Base-by-base conservation (phyloP, 106 monocot genomes). In the Dendrobium officinale region DNA sequence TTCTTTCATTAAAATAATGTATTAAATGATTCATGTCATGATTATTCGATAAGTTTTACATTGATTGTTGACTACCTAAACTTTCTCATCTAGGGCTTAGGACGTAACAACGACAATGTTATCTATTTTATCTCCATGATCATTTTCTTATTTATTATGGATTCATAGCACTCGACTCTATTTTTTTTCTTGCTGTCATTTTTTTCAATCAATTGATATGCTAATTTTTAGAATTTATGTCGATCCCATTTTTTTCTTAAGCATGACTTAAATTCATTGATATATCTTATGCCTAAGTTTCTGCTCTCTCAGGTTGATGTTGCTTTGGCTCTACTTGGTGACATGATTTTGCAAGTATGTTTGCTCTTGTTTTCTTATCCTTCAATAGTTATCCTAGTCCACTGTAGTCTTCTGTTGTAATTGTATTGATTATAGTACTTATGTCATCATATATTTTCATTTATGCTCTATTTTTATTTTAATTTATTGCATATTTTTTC, bases 271-370 rank as follows among this genome's bases (percentile, higher is more conserved):
- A 20, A 61, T 61, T n/a, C n/a, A 61, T 6, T 22, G 22, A 61
- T 61, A 61, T 61, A n/a, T 13, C 33, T 66, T 66, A 6, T 10
- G 20, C 18, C 44, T 13, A 74, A 6, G 5, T 42, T 7, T 74
- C 20, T 74, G 3, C 5, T 27, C 19, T 37, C 87, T 77, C 84
- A 96, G 96, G 91, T 79, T 43, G 91, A 93, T 81, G 84, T 77
- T 83, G 91, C 91, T 76, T 84, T 93, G 67, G 79, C 27, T 74
- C 85, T 96, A 27, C 87, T 96, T 66, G 82, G 91, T 29, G 85
- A 80, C 79, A 93, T 96, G 86, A 80, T 93, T 70, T 72, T 85
- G 72, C 58, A 81, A 41, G 91, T 91, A 74, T 82, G 72, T 48
- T 26, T 49, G 51, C 51, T 48, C 24, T 56, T 51, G 42, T 42